phyloP scores from a whole-genome alignment of 495 filamentous ascomycete genomes.

The Talaromyces trachyspermus region DNA sequence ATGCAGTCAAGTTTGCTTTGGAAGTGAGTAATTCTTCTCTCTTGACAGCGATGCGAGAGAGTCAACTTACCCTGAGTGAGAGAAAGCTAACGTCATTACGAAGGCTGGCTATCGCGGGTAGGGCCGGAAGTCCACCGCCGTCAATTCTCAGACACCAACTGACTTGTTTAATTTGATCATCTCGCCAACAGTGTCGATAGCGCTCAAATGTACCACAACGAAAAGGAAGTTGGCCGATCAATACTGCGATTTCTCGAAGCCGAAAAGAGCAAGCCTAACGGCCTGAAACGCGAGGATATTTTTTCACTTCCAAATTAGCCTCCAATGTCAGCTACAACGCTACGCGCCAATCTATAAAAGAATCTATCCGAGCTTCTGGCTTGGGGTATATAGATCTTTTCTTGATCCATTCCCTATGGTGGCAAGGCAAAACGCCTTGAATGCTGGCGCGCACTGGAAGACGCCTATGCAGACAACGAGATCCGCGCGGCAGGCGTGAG shows the following conservation, averaged over 20 bases:
- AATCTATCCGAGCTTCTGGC: conserved; percentile 37
- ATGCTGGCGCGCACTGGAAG: conserved; percentile 59
- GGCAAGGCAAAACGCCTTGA: conserved; percentile 51
- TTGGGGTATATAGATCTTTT: conserved; percentile 52
- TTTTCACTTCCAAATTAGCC: conserved; percentile 54
- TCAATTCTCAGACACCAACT: too few species aligned
- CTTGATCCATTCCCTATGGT: conserved; percentile 52
- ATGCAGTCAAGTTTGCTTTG: conserved; percentile 44
- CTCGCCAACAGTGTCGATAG: conserved; percentile 37
- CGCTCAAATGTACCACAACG: conserved; percentile 47
- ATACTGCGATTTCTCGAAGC: conserved; percentile 12
- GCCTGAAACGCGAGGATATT: conserved; percentile 38
- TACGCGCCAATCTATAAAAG: conserved; percentile 42
- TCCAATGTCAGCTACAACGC: conserved; percentile 40
- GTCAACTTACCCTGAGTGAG: neutral
- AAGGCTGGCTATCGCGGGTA: conserved; percentile 24
- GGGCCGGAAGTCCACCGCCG: neutral
- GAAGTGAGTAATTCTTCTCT: conserved; percentile 14
- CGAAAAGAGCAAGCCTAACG: conserved; percentile 36
- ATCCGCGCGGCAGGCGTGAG: conserved; percentile 56
- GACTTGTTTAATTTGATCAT: too few species aligned
- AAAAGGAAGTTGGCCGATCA: conserved; percentile 31
- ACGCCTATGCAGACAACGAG: conserved; percentile 54
- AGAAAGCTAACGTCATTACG: neutral
- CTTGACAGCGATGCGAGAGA: neutral